A percentile compares a stretch with the other conserved stretches of the same genome.
These are phyloP conservation scores for Fomitopsis pulvina DNA, from an alignment of 768 basidiomycete genomes.

Conservation along the genomic window DNA sequence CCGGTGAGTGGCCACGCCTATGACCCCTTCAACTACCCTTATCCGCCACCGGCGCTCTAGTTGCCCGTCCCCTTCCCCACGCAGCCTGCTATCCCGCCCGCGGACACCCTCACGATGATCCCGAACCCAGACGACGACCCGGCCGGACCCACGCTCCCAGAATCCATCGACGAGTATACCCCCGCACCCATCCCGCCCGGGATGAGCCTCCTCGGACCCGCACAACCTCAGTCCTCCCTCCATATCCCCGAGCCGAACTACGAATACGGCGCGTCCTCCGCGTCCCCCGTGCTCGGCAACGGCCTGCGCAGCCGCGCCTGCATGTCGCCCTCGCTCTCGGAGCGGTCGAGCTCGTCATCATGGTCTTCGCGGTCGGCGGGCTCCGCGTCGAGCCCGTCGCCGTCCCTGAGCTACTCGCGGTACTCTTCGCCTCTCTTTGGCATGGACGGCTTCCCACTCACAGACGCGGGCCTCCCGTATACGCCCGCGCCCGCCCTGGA, in stretches of 20 bases:
- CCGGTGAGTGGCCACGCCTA: conserved; percentile 2
- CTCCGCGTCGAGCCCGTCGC: not conserved
- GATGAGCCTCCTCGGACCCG: not conserved
- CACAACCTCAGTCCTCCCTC: conserved; percentile 6
- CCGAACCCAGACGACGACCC: conserved; percentile 7
- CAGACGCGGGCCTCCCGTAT: conserved; percentile 16
- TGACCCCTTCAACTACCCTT: not conserved
- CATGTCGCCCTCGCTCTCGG: conserved; percentile 14
- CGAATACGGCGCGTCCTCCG: conserved; percentile 7
- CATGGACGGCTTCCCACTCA: conserved; percentile 9
- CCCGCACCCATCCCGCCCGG: conserved; percentile 2
- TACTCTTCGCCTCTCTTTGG: conserved; percentile 12
- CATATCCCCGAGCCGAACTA: conserved; percentile 9
- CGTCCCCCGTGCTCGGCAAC: conserved; percentile 3
- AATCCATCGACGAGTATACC: not conserved
- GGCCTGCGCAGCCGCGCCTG: conserved; percentile 6
- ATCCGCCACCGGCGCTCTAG: conserved; percentile 1
- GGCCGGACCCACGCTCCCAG: conserved; percentile 5
- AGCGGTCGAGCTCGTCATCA: conserved; percentile 10
- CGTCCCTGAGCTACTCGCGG: conserved; percentile 11
- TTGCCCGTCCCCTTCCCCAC: not conserved
- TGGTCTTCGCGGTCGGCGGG: conserved; percentile 3
- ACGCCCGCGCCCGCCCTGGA: conserved; percentile 11
- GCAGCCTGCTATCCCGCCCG: conserved; percentile 10
- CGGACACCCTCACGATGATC: not conserved